phyloP scores from a whole-genome alignment of 192 early-diverging fungal genomes.

The Globomyces pollinis-pini region DNA sequence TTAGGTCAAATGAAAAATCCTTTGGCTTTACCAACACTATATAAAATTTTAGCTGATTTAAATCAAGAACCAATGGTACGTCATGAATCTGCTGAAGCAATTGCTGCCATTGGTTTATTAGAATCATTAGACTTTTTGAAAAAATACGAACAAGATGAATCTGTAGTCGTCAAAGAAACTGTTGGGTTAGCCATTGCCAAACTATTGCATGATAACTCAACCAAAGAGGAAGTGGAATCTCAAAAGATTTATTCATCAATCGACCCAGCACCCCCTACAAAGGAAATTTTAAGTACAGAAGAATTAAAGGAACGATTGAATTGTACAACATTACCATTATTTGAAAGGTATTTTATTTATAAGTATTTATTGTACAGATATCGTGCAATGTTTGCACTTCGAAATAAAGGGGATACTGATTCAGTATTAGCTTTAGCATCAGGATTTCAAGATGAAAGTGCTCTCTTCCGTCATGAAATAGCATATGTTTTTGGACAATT shows the following conservation, averaged over 20 bases:
- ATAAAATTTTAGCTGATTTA: slow-evolving; percentile 55
- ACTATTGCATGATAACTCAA: slow-evolving; percentile 62
- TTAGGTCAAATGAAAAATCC: slow-evolving; percentile 92
- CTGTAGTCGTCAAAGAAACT: slow-evolving; percentile 73
- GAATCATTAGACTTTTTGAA: slow-evolving; percentile 63
- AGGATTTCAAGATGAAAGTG: slow-evolving; percentile 70
- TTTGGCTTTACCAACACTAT: slow-evolving; percentile 63
- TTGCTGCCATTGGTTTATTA: slow-evolving; percentile 81
- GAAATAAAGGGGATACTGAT: slow-evolving; percentile 76
- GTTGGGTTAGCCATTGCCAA: slow-evolving; percentile 82
- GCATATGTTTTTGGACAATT: slow-evolving; percentile 96
- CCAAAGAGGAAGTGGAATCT: slow-evolving; percentile 9
- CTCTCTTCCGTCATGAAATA: slow-evolving; percentile 89
- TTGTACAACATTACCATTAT: slow-evolving; percentile 65
- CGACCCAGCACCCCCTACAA: slow-evolving; percentile 84
- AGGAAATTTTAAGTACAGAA: slow-evolving; percentile 47
- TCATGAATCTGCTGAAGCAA: slow-evolving; percentile 95
- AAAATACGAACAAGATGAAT: slow-evolving; percentile 59
- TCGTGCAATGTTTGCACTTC: slow-evolving; percentile 82
- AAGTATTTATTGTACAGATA: no score
- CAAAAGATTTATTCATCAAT: slow-evolving; percentile 61
- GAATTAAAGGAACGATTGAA: slow-evolving; percentile 61
- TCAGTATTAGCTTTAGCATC: slow-evolving; percentile 76
- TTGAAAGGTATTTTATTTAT: no score
- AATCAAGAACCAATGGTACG: slow-evolving; percentile 89